Evolutionary conservation across 805 yeast species (phyloP).

Genomic region (Debaryomyces tyrocola): DNA sequence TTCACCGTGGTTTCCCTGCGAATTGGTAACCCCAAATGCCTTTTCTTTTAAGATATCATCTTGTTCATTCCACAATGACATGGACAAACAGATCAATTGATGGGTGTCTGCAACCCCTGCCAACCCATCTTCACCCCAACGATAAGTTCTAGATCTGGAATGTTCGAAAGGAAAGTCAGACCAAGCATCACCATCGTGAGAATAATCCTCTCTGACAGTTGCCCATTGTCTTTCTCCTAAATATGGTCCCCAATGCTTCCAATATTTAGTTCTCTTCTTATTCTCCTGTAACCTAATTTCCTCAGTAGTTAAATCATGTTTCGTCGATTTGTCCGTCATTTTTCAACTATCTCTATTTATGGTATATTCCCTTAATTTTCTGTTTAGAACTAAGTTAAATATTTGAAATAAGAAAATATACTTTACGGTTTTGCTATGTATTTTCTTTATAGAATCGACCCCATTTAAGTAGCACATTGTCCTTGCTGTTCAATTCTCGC

Average conservation of each 20-base stretch:
- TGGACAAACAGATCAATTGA: slow-evolving; percentile 70
- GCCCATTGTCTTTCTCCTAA: slow-evolving; percentile 88
- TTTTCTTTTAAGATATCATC: slow-evolving; percentile 85
- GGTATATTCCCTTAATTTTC: not conserved
- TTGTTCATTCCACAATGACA: slow-evolving; percentile 90
- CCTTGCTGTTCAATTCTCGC: no score
- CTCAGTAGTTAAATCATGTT: slow-evolving; percentile 30
- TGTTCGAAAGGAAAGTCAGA: slow-evolving; percentile 82
- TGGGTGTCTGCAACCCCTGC: slow-evolving; percentile 88
- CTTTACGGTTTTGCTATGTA: no score
- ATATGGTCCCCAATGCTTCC: slow-evolving; percentile 92
- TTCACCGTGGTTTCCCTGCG: slow-evolving; percentile 95
- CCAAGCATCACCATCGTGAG: slow-evolving; percentile 89
- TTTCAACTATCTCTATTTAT: not conserved
- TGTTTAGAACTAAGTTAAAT: no score
- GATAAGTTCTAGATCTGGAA: slow-evolving; percentile 72
- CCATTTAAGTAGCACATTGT: no score
- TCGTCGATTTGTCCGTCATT: not conserved
- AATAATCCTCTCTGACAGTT: slow-evolving; percentile 85
- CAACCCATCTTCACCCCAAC: slow-evolving; percentile 97
- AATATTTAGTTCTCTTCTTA: slow-evolving; percentile 47
- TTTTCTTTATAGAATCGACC: no score
- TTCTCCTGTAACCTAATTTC: slow-evolving; percentile 36
- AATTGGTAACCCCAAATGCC: slow-evolving; percentile 84
- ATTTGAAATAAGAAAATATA: no score